Percentiles rank a stretch among this genome's conserved stretches.
Conservation (phyloP, 768 basidiomycete genomes). For the Boletellus ananas region DNA sequence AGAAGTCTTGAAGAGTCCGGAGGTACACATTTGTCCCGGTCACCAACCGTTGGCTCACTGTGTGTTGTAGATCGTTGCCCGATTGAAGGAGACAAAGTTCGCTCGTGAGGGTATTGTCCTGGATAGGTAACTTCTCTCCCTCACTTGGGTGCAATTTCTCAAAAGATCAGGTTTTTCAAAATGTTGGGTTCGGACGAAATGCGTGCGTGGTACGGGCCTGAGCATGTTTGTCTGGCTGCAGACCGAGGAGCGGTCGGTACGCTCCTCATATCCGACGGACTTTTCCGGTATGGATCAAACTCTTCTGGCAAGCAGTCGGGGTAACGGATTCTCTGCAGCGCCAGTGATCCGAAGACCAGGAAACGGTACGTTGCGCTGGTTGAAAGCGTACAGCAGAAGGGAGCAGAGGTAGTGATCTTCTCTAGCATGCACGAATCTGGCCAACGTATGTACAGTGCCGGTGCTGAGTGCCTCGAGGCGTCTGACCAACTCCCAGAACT, state of each 20-base stretch:
- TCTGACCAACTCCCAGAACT: slow-evolving; percentile 55
- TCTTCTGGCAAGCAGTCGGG: background rate
- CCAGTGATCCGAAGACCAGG: slow-evolving; percentile 72
- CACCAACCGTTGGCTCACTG: background rate
- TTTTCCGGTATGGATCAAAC: slow-evolving; percentile 67
- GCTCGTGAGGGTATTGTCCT: slow-evolving; percentile 88
- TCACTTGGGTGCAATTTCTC: background rate
- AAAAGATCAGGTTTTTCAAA: slow-evolving; percentile 79
- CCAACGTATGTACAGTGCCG: slow-evolving; percentile 64
- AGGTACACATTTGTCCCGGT: slow-evolving; percentile 49
- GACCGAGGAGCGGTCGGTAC: slow-evolving; percentile 93
- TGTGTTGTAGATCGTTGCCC: slow-evolving; percentile 54
- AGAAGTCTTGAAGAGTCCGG: slow-evolving; percentile 91
- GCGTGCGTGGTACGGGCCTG: slow-evolving; percentile 97
- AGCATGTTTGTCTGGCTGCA: slow-evolving; percentile 88
- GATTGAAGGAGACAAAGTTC: slow-evolving; percentile 93
- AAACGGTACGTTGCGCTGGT: slow-evolving; percentile 86
- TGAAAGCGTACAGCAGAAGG: slow-evolving; percentile 82
- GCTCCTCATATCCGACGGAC: slow-evolving; percentile 88
- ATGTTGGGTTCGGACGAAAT: slow-evolving; percentile 94
- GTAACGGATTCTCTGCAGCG: slow-evolving; percentile 40
- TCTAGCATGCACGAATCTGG: slow-evolving; percentile 99
- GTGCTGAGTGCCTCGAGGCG: background rate
- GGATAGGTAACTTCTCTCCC: slow-evolving; percentile 57
- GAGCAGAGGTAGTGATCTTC: slow-evolving; percentile 93